Evolutionary conservation across 805 yeast genomes (phyloP), one percentile per base, ranked within the genome.

Genomic region (Candida krabiensis): DNA sequence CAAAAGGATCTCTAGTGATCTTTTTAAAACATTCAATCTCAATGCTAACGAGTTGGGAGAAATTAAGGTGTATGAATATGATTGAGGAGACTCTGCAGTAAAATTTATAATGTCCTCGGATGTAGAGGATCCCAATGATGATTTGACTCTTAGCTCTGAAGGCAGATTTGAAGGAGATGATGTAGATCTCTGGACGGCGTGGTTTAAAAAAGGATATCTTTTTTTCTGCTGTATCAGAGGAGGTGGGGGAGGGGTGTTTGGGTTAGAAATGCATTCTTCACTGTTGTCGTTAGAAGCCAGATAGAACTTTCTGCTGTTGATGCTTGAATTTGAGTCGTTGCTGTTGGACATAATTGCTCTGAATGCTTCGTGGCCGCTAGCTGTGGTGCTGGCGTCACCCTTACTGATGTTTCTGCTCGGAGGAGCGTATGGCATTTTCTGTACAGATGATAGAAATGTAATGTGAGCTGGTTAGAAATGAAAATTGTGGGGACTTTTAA

Each of bases 1-100:
- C 35, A 81, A 66, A 27, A 87, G 63, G 28, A 86, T 83, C 56
- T 86, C 88, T 37, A 87, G 61, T 5, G 95, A 83, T 48, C 93
- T 65, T 54, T 81, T 85, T 50, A 87, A 66, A 12, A 86, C 89
- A 38, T 80, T 80, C 43, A 87, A 62, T 39, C 96, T 67, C 33
- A 86, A 74, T 0, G 93, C 86, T 39, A 87, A 61, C 1, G 95
- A 83, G 55, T 85, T 84, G 8, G 90, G 93, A 1, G 91, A 81
- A 39, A 86, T 64, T 37, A 84, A 86, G 3, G 93, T 87, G 57
- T 87, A 87, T 0, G 95, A 86, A 55, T 84, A 87, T 2, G 95
- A 84, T 56, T 85, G 90, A 1, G 93, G 77, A 9, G 93, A 84
- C 49, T 84, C 89, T 18, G 80, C 78, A 4, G 91, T 88, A 53